phyloP scores from a whole-genome alignment of 73 alveolate genomes.

The Halteria grandinella region DNA sequence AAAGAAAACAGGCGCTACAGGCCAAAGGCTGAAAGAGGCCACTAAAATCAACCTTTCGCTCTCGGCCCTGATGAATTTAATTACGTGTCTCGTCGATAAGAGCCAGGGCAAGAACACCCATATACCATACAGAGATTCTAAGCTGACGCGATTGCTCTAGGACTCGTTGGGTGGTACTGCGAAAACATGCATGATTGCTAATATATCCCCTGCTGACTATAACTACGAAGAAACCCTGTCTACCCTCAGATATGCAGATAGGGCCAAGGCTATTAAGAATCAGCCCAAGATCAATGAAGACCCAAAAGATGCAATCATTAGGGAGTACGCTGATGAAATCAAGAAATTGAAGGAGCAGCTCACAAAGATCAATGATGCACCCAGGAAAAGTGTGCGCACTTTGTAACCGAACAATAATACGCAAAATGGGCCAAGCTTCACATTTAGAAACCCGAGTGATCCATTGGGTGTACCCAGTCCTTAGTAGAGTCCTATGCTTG shows the following conservation, averaged over 20 bases:
- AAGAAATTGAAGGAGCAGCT: conserved; percentile 71
- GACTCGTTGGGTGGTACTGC: conserved; percentile 90
- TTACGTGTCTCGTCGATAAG: conserved; percentile 93
- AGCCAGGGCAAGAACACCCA: conserved; percentile 83
- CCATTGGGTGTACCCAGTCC: not conserved
- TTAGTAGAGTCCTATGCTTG: conserved; percentile 26
- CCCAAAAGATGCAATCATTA: conserved; percentile 85
- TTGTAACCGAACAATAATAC: not conserved
- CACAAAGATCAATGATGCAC: conserved; percentile 50
- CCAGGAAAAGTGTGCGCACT: not conserved
- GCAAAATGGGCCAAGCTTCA: not conserved
- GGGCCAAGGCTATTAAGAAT: conserved; percentile 86
- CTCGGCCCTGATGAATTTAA: conserved; percentile 94
- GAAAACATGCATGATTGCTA: conserved; percentile 86
- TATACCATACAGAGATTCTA: conserved; percentile 98
- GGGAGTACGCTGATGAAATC: conserved; percentile 87
- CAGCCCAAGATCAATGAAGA: conserved; percentile 89
- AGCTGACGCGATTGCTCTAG: conserved; percentile 92
- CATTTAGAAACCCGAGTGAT: not conserved
- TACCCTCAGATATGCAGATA: conserved; percentile 83
- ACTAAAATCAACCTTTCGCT: conserved; percentile 94
- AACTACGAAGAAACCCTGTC: conserved; percentile 89
- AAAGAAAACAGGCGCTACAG: conserved; percentile 92
- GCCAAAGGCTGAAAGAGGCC: conserved; percentile 95
- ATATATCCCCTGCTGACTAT: conserved; percentile 84